Evolutionary conservation across 768 basidiomycete genomes (phyloP), one percentile per base, ranked within the genome.

Genomic region (Boletus rubroflammeus): DNA sequence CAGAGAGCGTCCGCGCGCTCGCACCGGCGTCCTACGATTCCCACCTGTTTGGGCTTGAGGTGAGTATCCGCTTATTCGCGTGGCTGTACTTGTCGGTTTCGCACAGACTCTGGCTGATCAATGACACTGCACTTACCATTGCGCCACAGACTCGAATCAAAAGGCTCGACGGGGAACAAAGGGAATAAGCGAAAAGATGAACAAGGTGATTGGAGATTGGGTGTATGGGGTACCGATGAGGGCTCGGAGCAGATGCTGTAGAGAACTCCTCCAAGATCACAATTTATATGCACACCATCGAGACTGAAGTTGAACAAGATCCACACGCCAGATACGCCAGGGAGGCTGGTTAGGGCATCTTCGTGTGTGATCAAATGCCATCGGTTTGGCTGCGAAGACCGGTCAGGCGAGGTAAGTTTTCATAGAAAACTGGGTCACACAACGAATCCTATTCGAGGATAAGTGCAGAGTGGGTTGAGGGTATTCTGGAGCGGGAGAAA

Each of bases 31-130:
- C 89, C 1, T 72, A 81, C 52, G 92, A 94, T 59, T 83, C 84
- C 0, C 86, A 94, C 74, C 68, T 94, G 13, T 84, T 78, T 53
- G 82, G 86, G 2, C 78, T 94, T 0, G 92, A 93, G 79, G 89
- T 86, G 54, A 39, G 78, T 53, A 3, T 23, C 19, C 6, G 3
- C 6, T 42, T n/a, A 14, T 11, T n/a, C 14, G 13, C 21, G 19
- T 39, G n/a, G 21, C 7, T 19, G n/a, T 13, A n/a, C 9, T 47
- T 14, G 14, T n/a, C 11, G 8, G 25, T 26, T 26, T n/a, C 10
- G 2, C 25, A n/a, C n/a, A n/a, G n/a, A n/a, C n/a, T n/a, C n/a
- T n/a, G n/a, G n/a, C n/a, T n/a, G n/a, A n/a, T n/a, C n/a, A n/a
- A n/a, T n/a, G n/a, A n/a, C n/a, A n/a, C 19, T 29, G 15, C 19